Base-by-base conservation (phyloP, 768 basidiomycete species). In the Boletus eberwhitei region DNA sequence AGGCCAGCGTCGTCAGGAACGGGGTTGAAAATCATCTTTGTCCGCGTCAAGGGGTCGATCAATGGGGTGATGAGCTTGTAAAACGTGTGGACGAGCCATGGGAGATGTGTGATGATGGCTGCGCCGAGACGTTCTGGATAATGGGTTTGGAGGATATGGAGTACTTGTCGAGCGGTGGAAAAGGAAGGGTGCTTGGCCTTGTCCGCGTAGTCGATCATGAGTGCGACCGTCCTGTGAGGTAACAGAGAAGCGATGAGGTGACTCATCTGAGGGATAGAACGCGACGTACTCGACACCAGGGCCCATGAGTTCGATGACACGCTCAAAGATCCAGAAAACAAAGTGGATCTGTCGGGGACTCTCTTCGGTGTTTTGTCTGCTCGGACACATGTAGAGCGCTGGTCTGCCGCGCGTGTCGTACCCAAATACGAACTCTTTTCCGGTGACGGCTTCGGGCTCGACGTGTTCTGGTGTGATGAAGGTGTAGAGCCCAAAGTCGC, bases 101-200 rank as follows among this genome's bases (percentile, higher is more conserved):
- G 92, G n/a, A 93, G 78, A 62, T 93, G 89, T 54, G 86, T 76
- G 63, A 93, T 82, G 40, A 91, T 70, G 1, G 90, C 81, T 13
- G 76, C 66, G 24, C 90, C 91, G 34, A 96, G 83, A 4, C 93
- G 84, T 68, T 96, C 93, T 0, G 91, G 91, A 62, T 92, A 93
- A 65, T 93, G 90, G 22, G 83, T 79, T 63, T 92, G 90, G 14
- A 92, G 76, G 60, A 90, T 87, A 67, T 77, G 71, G 50, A 87
- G 76, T 13, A 81, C 76, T 26, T 60, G 65, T 11, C 75, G 71
- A 8, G 79, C 57, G 11, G 67, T 73, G 0, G 61, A 31, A 13
- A 82, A 47, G 8, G 77, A 74, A 0, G 82, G 78, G 24, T 63
- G 81, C 70, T 89, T 91, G 35, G 79, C 82, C 65, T 79, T 79